These are phyloP conservation scores for Trichoderma atrobrunneum DNA, from an alignment of 2,329 filamentous ascomycete species.

Conservation along the genomic window DNA sequence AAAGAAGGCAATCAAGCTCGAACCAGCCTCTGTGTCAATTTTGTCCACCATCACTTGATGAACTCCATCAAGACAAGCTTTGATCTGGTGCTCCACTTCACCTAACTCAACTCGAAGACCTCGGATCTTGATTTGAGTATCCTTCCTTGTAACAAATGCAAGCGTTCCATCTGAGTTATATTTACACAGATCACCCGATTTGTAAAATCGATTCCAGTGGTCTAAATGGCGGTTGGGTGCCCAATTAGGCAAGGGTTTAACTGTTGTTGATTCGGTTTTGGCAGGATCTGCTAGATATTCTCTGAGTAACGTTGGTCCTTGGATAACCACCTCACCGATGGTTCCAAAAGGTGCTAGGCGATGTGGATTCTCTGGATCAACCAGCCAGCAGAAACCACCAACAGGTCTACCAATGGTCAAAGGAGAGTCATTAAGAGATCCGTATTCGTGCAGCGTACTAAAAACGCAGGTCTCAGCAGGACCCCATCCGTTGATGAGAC, in stretches of 20 bases:
- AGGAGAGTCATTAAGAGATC: neutral
- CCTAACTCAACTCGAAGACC: constrained; percentile 13
- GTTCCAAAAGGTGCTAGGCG: neutral
- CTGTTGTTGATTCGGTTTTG: neutral
- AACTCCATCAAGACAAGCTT: neutral
- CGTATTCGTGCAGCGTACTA: constrained; percentile 10
- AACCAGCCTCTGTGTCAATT: neutral
- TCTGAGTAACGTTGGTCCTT: constrained; percentile 11
- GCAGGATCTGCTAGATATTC: constrained; percentile 13
- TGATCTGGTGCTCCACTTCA: constrained; percentile 15
- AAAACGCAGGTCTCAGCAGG: constrained; percentile 17
- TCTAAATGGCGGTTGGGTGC: neutral
- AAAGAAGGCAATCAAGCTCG: constrained; percentile 11
- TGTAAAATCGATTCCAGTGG: constrained; percentile 2
- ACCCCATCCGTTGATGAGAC: constrained; percentile 16
- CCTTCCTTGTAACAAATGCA: constrained; percentile 2
- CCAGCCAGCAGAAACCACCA: constrained; percentile 16
- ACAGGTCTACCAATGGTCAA: constrained; percentile 13
- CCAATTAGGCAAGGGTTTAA: neutral
- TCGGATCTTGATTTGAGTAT: constrained; percentile 16
- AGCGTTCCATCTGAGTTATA: constrained; percentile 17
- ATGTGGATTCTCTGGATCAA: neutral
- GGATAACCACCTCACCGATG: constrained; percentile 11
- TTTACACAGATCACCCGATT: constrained; percentile 11
- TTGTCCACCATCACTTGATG: constrained; percentile 8